A percentile compares a stretch with the other conserved stretches of the same genome.
phyloP scores from a whole-genome alignment of 441 rosid genomes.

The Mallotus japonicus region DNA sequence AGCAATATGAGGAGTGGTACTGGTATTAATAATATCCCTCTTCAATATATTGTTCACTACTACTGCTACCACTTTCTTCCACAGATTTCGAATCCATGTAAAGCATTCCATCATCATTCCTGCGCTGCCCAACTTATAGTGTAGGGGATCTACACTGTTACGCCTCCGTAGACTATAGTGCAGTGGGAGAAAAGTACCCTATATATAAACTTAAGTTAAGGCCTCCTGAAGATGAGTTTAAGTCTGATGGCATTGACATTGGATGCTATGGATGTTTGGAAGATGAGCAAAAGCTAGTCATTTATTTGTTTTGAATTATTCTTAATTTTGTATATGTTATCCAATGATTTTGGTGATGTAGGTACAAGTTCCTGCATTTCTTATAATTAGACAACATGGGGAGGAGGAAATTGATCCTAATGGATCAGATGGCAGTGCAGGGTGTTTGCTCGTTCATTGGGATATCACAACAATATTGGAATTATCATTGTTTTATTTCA shows the following conservation, averaged over 20 bases:
- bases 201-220: not conserved
- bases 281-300: slow-evolving; percentile 23
- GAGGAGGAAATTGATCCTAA: no score
- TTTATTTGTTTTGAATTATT: slow-evolving; percentile 11
- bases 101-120: not conserved
- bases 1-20: not conserved
- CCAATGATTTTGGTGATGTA: not conserved
- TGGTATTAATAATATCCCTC: not conserved
- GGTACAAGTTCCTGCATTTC: not conserved
- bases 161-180: not conserved
- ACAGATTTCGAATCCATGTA: not conserved
- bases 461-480: not conserved
- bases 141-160: no score
- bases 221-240: no score
- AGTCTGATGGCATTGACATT: no score
- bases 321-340: not conserved
- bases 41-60: no score
- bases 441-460: no score
- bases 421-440: no score
- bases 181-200: no score
- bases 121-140: no score
- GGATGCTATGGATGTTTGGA: no score
- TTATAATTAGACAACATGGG: not conserved
- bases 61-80: not conserved
- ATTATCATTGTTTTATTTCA: not conserved